Evolutionary conservation across 139 green algal genomes (phyloP).

Genomic region (Medakamo hakoo): DNA sequence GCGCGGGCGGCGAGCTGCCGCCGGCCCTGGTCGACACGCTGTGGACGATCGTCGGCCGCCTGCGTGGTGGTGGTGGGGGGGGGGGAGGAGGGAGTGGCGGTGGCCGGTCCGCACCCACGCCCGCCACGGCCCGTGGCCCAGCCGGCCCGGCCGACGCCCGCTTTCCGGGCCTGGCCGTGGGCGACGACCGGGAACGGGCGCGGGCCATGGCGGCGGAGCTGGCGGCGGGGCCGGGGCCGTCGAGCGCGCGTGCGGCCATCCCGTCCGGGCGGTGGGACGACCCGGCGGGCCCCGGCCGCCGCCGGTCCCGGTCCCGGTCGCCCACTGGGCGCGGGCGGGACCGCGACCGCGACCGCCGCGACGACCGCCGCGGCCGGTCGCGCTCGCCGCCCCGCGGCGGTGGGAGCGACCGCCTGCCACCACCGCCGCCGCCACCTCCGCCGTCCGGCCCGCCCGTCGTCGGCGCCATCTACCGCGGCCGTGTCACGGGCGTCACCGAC

Average conservation of each 20-base stretch:
- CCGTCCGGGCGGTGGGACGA: conserved; percentile 1
- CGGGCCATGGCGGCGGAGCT: conserved; percentile 42
- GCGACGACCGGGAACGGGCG: conserved; percentile 49
- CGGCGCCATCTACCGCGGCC: conserved; percentile 21
- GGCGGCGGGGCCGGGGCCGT: too few relatives aligned
- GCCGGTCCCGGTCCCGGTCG: background rate
- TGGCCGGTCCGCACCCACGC: conserved; percentile 7
- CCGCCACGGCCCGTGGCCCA: background rate
- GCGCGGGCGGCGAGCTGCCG: conserved; percentile 64
- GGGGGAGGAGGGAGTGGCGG: background rate
- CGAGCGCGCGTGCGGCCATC: conserved; percentile 3
- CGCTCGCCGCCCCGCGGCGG: conserved; percentile 10
- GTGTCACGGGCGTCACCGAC: conserved; percentile 75
- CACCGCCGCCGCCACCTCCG: background rate
- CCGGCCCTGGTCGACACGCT: conserved; percentile 67
- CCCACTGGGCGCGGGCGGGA: background rate
- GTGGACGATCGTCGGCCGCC: conserved; percentile 65
- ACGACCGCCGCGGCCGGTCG: conserved; percentile 14
- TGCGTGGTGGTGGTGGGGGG: conserved; percentile 16
- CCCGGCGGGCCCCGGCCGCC: background rate
- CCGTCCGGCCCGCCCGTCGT: background rate
- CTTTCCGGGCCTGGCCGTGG: conserved; percentile 48
- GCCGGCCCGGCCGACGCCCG: background rate
- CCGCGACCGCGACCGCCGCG: conserved; percentile 6
- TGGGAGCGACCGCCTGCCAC: background rate